Evolutionary conservation across 495 filamentous ascomycete species (phyloP), one percentile per base, ranked within the genome.

Genomic region (Penicillium lagena): DNA sequence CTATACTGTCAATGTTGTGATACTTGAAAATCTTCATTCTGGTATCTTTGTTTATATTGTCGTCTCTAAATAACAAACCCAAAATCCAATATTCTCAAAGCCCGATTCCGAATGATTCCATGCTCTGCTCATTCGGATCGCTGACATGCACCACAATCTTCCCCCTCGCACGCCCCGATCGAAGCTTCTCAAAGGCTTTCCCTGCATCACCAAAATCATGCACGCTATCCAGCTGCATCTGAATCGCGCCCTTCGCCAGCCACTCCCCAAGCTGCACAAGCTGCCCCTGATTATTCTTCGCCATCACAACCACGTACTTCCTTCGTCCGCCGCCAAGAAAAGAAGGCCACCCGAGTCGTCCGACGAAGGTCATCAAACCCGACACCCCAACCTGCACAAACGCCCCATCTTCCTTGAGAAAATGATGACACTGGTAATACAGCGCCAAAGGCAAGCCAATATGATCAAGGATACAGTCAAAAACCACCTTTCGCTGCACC

Each of bases 131-230:
- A 22, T 22, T 6, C 22, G 22, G 22, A 22, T 22, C 22, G 22
- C 22, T 47, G 7, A 86, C 75, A 52, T 77, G 66, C 11, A 91
- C 69, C 14, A 90, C 61, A 48, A 90, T 72, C 70, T 90, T 90
- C 1, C 86, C 86, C 53, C 71, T 81, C 22, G 79, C 67, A 32
- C 80, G 72, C 7, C 77, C 75, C 3, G 65, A 77, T 49, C 78
- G 82, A 50, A 89, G 62, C 55, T 67, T 78, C 59, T 77, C 77
- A 60, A 80, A 84, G 0, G 84, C 86, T 52, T 79, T 73, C 13
- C 75, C 67, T 11, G 67, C 77, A 29, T 88, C 76, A 10, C 76
- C 77, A 56, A 83, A 82, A 40, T 72, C 68, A 61, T 75, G 84
- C 11, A 71, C 62, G 35, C 73, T 67, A 47, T 87, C 85, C 33